Evolutionary conservation across 2,329 filamentous ascomycete genomes (phyloP).

Genomic region (Cryoendolithus antarcticus): DNA sequence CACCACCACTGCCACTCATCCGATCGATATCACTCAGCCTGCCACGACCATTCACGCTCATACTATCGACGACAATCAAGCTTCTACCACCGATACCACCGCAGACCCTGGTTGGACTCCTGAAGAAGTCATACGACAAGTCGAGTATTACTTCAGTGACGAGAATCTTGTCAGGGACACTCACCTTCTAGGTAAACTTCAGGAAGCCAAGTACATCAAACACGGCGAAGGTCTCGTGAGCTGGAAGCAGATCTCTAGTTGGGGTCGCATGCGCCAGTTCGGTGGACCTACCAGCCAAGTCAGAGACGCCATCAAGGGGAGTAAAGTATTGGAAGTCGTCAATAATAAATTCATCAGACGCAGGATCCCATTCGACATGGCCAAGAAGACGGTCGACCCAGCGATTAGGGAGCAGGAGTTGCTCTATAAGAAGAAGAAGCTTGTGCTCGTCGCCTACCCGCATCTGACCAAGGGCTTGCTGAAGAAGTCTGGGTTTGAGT

Average conservation of each 20-base stretch:
- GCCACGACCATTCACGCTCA: background rate
- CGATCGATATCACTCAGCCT: background rate
- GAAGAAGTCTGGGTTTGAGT: constrained; percentile 40
- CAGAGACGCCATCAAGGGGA: constrained; percentile 29
- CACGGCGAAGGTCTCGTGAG: constrained; percentile 31
- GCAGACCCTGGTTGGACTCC: constrained; percentile 14
- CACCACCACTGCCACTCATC: background rate
- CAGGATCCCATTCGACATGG: constrained; percentile 25
- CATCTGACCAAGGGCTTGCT: constrained; percentile 31
- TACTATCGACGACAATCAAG: constrained; percentile 6
- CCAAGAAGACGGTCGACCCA: constrained; percentile 19
- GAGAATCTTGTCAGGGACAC: constrained; percentile 33
- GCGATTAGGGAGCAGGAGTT: constrained; percentile 13
- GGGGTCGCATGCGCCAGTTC: constrained; percentile 34
- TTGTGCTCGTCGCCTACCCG: constrained; percentile 16
- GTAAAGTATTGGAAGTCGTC: constrained; percentile 29
- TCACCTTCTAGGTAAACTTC: constrained; percentile 28
- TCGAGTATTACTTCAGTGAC: constrained; percentile 40
- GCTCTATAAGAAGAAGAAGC: constrained; percentile 11
- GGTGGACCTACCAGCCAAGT: constrained; percentile 26
- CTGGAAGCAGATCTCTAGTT: constrained; percentile 31
- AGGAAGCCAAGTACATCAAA: constrained; percentile 20
- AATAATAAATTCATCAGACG: constrained; percentile 30
- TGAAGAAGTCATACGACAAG: constrained; percentile 23
- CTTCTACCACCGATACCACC: constrained; percentile 7